phyloP scores from a whole-genome alignment of 2,329 filamentous ascomycete species.

The Alternaria burnsii region DNA sequence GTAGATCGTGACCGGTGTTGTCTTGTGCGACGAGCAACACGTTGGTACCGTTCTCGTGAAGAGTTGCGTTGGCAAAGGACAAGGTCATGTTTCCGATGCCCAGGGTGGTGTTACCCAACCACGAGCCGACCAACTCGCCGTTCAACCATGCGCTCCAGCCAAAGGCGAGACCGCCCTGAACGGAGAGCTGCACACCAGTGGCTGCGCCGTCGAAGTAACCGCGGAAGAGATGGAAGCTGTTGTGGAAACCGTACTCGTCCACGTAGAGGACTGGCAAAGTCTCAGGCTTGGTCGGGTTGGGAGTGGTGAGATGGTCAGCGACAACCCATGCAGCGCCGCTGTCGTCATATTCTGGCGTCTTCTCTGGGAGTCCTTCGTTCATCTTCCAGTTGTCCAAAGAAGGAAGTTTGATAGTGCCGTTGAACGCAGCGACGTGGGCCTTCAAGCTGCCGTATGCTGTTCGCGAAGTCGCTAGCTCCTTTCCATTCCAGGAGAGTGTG shows the following conservation, averaged over 20 bases:
- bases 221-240: conserved; percentile 54
- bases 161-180: conserved; percentile 64
- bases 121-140: conserved; percentile 64
- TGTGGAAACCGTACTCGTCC: conserved; percentile 55
- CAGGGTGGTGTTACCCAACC: conserved; percentile 59
- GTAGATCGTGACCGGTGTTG: conserved; percentile 67
- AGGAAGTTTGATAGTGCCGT: conserved; percentile 49
- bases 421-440: conserved; percentile 38
- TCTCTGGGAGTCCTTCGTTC: conserved; percentile 60
- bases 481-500: conserved; percentile 52
- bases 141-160: conserved; percentile 68
- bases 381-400: conserved; percentile 58
- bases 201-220: conserved; percentile 50
- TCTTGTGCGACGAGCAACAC: conserved; percentile 66
- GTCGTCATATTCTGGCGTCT: conserved; percentile 54
- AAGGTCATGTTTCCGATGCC: conserved; percentile 53
- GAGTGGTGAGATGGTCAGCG: conserved; percentile 49
- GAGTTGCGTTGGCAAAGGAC: conserved; percentile 61
- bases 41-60: conserved; percentile 53
- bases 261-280: conserved; percentile 54
- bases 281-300: conserved; percentile 50
- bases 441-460: conserved; percentile 51
- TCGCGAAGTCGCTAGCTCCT: conserved; percentile 35
- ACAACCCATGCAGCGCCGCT: conserved; percentile 55
- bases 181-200: conserved; percentile 59